A percentile compares a stretch with the other conserved stretches of the same genome.
These are phyloP conservation scores for Spathaspora sp. DNA, from an alignment of 1,139 yeast species.

Conservation along the genomic window DNA sequence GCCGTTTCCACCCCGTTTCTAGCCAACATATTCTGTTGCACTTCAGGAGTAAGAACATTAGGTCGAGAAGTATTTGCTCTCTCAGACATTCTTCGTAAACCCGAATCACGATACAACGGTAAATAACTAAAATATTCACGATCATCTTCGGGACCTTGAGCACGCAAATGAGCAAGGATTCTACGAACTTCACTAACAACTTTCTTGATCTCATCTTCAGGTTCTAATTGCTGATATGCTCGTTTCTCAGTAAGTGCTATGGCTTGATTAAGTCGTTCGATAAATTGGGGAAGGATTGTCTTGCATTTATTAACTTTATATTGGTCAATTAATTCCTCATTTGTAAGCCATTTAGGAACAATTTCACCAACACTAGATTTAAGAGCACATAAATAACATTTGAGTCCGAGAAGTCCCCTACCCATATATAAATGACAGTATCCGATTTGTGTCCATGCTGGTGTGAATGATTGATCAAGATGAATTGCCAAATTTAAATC, in stretches of 20 bases:
- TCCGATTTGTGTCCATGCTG: slow-evolving; percentile 50
- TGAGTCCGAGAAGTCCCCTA: slow-evolving; percentile 30
- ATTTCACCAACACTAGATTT: slow-evolving; percentile 33
- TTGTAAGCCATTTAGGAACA: slow-evolving; percentile 19
- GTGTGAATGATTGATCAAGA: slow-evolving; percentile 34
- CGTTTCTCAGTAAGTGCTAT: slow-evolving; percentile 40
- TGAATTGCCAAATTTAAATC: slow-evolving; percentile 37
- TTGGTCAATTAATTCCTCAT: slow-evolving; percentile 16
- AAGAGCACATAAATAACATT: slow-evolving; percentile 35
- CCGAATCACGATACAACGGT: slow-evolving; percentile 25
- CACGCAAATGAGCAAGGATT: slow-evolving; percentile 26
- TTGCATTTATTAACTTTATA: slow-evolving; percentile 24
- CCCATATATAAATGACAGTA: slow-evolving; percentile 49
- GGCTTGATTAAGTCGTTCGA: slow-evolving; percentile 37
- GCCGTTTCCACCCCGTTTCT: slow-evolving; percentile 28
- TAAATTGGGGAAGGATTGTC: slow-evolving; percentile 39
- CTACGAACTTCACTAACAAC: slow-evolving; percentile 29
- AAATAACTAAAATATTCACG: slow-evolving; percentile 29
- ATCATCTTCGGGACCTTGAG: slow-evolving; percentile 28
- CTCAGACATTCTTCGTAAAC: slow-evolving; percentile 29
- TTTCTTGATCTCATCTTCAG: slow-evolving; percentile 20
- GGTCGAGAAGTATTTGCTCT: slow-evolving; percentile 38
- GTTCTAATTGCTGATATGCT: slow-evolving; percentile 38
- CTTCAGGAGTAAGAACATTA: slow-evolving; percentile 39
- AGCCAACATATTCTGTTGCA: slow-evolving; percentile 37